These are phyloP conservation scores for Nissolia schottii DNA, from an alignment of 306 rosid species.

Conservation along the genomic window DNA sequence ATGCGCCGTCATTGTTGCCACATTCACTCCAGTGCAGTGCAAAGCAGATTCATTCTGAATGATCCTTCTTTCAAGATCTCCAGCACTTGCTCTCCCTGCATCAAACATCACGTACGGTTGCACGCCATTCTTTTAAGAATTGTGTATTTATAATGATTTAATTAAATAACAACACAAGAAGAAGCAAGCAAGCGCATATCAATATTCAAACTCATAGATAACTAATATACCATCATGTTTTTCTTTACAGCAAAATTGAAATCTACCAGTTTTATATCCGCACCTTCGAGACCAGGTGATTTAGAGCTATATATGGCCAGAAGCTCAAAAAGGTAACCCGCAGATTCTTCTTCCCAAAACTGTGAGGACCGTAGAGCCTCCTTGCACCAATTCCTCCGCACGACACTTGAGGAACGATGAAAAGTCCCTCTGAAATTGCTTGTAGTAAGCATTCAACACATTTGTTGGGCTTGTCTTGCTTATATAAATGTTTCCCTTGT, in stretches of 20 bases:
- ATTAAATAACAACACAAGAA: too few species aligned
- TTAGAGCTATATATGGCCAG: conserved; percentile 31
- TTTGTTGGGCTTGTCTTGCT: conserved; percentile 23
- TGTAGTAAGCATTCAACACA: conserved; percentile 25
- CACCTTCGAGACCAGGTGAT: conserved; percentile 35
- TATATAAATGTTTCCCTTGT: conserved; percentile 37
- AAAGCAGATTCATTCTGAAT: conserved; percentile 10
- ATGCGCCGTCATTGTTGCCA: background rate
- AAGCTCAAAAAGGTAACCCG: conserved; percentile 30
- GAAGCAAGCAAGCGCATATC: too few species aligned
- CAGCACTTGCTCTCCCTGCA: too few species aligned
- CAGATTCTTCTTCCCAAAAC: conserved; percentile 28
- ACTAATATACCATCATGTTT: too few species aligned
- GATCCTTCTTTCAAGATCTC: conserved; percentile 24
- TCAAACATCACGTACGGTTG: too few species aligned
- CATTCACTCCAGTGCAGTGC: conserved; percentile 7
- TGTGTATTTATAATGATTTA: too few species aligned
- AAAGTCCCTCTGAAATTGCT: conserved; percentile 33
- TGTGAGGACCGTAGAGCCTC: conserved; percentile 40
- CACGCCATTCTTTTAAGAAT: too few species aligned
- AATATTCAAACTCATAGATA: too few species aligned
- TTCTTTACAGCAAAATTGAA: too few species aligned
- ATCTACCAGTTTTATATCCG: too few species aligned
- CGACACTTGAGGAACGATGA: conserved; percentile 31
- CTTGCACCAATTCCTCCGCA: conserved; percentile 29